Base-by-base conservation (phyloP, 306 rosid species). In the Rosa persica region DNA sequence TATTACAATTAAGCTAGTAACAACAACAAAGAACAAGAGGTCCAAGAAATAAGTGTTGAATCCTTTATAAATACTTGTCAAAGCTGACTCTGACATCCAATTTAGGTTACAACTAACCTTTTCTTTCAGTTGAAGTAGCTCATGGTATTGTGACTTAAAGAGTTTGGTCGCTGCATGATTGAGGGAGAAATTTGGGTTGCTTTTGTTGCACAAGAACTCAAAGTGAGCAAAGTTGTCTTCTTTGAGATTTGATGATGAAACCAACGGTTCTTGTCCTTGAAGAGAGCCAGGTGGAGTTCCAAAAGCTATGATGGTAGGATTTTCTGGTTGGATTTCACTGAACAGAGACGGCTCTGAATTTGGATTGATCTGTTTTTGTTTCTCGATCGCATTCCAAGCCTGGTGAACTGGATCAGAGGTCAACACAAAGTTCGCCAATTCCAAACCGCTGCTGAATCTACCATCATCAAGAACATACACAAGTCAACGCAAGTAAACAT, bases 361-460 rank as follows among this genome's bases (percentile, higher is more conserved):
- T 0, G 76, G 46, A 73, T 9, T 19, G 8, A 19, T 1, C 52
- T 68, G 8, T 40, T 8, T 74, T 6, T 74, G 64, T 8, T 65
- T 60, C n/a, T 46, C 10, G 49, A 84, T 78, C 2, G 76, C 78
- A 0, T 5, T 25, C 92, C 88, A 88, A 17, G 89, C 36, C 58
- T 20, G 81, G 42, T 3, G 5, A 9, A 83, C 85, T 23, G 87
- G 12, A 65, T 38, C 80, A 76, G 93, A 83, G 55, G 73, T 71
- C 34, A 84, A 80, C 13, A 80, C 57, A 22, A 81, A 72, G 47
- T 65, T 55, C 4, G 85, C 95, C 22, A 51, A 48, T 64, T 81
- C 88, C 2, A 72, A 43, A 27, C 98, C 98, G 62, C 76, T 54
- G 88, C 89, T 86, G 66, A 88, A 88, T 54, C 96, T 93, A 82